Conservation (phyloP, 805 yeast species). For the Ogataea philodendri region DNA sequence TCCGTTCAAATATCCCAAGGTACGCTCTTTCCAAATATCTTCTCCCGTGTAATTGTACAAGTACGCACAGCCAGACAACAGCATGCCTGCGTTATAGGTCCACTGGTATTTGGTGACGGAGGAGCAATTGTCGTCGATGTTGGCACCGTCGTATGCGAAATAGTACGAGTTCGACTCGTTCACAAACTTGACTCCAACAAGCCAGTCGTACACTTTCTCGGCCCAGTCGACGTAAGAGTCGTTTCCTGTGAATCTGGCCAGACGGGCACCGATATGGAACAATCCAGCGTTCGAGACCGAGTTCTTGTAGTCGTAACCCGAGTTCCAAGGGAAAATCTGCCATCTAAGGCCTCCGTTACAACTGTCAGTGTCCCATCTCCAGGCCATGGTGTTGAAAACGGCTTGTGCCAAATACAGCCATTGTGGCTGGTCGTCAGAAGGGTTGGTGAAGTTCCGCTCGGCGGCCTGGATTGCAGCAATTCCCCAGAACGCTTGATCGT, state of each 20-base stretch:
- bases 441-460: slow-evolving; percentile 78
- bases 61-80: slow-evolving; percentile 78
- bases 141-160: slow-evolving; percentile 70
- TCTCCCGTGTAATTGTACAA: slow-evolving; percentile 71
- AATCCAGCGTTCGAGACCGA: slow-evolving; percentile 88
- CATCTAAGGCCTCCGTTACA: slow-evolving; percentile 94
- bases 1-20: slow-evolving; percentile 54
- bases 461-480: slow-evolving; percentile 90
- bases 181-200: slow-evolving; percentile 51
- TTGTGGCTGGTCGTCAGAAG: slow-evolving; percentile 56
- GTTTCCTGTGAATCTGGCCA: slow-evolving; percentile 80
- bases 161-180: slow-evolving; percentile 39
- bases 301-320: slow-evolving; percentile 92
- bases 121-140: slow-evolving; percentile 58
- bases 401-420: slow-evolving; percentile 90
- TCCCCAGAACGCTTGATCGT: slow-evolving; percentile 98
- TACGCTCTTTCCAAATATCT: slow-evolving; percentile 62
- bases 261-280: slow-evolving; percentile 82
- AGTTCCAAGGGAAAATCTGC: slow-evolving; percentile 94
- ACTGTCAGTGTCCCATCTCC: slow-evolving; percentile 72
- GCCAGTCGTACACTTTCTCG: slow-evolving; percentile 79
- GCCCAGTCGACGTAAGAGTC: slow-evolving; percentile 72
- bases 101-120: slow-evolving; percentile 61
- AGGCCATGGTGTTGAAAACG: slow-evolving; percentile 84
- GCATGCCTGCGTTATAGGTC: slow-evolving; percentile 84